Base-by-base conservation (phyloP, 768 basidiomycete genomes). In the Coprinopsis marcescibilis region DNA sequence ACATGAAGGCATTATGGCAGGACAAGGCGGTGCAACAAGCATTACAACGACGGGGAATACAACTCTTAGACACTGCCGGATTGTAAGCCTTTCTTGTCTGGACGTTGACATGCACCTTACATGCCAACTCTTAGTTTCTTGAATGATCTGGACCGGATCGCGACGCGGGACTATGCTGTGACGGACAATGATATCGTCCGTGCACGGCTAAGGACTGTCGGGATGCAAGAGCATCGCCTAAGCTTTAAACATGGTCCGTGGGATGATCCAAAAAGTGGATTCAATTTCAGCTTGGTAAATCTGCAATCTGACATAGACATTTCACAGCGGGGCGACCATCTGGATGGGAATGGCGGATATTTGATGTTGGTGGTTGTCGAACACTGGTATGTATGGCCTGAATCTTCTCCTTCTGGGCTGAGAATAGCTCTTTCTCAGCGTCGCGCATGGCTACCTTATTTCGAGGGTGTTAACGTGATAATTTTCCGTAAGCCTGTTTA, bases 401-500 rank as follows among this genome's bases (percentile, higher is more conserved):
- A 27, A 46, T 32, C n/a, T 34, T 26, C 40, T 34, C 21, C 10
- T 38, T 29, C 40, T 34, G 19, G 21, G 20, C 39, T 20, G 11
- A 25, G 17, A 25, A 20, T 45, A 42, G 48, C 30, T 20, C 38
- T 57, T 36, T 60, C 43, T 51, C 36, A 46, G 83, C 85, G 88
- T 30, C 68, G 78, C 17, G 83, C 83, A 0, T 90, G 88, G 88
- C 66, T 86, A 15, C 83, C 86, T 0, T 90, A 80, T 63, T 89
- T 90, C 57, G 82, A 89, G 43, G 77, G 83, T 55, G 82, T 83
- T 35, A 78, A 87, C 52, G 83, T 82, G 2, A 80, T 90, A 57
- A 86, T 90, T 45, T 89, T 90, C 65, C 70, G 71, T 73, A 52
- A 35, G 64, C 33, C 33, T 48, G 34, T 34, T 27, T 40, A 27